phyloP scores from a whole-genome alignment of 2,329 filamentous ascomycete species.

The Pseudonectria foliicola region DNA sequence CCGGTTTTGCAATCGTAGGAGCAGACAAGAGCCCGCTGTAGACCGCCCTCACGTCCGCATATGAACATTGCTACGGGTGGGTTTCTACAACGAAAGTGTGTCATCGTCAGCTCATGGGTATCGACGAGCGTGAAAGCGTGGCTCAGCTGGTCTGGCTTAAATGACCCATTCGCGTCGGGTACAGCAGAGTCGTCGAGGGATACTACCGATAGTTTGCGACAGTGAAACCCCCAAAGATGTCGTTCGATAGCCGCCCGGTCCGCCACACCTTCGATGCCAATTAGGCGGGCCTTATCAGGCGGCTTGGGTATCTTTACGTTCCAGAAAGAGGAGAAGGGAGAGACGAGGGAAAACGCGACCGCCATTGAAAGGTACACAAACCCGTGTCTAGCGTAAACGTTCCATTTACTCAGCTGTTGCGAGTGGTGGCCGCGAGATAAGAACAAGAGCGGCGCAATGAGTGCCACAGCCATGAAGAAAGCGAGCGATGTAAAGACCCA shows the following conservation, averaged over 20 bases:
- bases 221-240: slow-evolving; percentile 10
- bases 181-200: neutral
- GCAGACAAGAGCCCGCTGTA: slow-evolving; percentile 38
- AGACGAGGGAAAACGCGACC: neutral
- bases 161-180: neutral
- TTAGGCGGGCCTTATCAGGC: slow-evolving; percentile 2
- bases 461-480: too few species aligned
- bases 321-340: neutral
- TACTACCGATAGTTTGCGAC: slow-evolving; percentile 1
- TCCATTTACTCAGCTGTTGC: too few species aligned
- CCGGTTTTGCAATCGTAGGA: slow-evolving; percentile 36
- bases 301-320: too few species aligned
- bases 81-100: slow-evolving; percentile 23
- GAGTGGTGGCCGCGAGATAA: too few species aligned
- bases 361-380: neutral
- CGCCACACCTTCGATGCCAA: slow-evolving; percentile 10
- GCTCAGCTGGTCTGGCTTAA: neutral
- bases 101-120: slow-evolving; percentile 35
- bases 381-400: too few species aligned
- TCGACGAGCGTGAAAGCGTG: slow-evolving; percentile 32
- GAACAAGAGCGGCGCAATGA: too few species aligned
- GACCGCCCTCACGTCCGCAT: slow-evolving; percentile 37
- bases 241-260: slow-evolving; percentile 5
- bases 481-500: too few species aligned
- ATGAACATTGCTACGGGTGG: slow-evolving; percentile 34